These are phyloP conservation scores for Exophiala phaeomuriformis DNA, from an alignment of 2,329 filamentous ascomycete genomes.

Conservation along the genomic window DNA sequence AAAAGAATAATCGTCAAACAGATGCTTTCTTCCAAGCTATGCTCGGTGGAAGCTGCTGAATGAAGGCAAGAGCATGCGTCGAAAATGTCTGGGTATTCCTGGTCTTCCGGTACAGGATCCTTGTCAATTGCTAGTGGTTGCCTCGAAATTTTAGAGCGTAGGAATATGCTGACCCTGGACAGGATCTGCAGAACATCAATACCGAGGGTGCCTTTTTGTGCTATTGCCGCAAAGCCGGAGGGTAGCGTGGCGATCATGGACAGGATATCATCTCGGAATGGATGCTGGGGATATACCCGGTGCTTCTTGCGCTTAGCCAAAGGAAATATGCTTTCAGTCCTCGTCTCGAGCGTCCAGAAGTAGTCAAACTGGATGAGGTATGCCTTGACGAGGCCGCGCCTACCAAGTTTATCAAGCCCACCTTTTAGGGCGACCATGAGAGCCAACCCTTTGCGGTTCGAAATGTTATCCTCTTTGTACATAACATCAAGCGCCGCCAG, in stretches of 20 bases:
- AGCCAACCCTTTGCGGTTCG: slow-evolving; percentile 14
- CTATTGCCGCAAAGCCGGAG: slow-evolving; percentile 9
- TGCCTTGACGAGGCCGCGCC: slow-evolving; percentile 11
- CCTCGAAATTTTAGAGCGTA: slow-evolving; percentile 5
- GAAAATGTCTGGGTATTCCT: slow-evolving; percentile 16
- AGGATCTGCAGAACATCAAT: slow-evolving; percentile 12
- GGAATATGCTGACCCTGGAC: slow-evolving; percentile 13
- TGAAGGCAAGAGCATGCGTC: slow-evolving; percentile 16
- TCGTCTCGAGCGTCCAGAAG: slow-evolving; percentile 18
- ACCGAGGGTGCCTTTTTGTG: slow-evolving; percentile 6
- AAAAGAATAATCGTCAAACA: slow-evolving; percentile 16
- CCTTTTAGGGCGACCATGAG: slow-evolving; percentile 17
- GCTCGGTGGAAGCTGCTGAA: slow-evolving; percentile 12
- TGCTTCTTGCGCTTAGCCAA: slow-evolving; percentile 4
- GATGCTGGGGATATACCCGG: slow-evolving; percentile 11
- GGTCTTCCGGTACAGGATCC: slow-evolving; percentile 6
- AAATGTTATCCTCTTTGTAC: slow-evolving; percentile 6
- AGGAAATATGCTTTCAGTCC: slow-evolving; percentile 7
- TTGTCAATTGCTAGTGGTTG: background rate
- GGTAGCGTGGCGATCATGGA: slow-evolving; percentile 5
- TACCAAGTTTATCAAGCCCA: slow-evolving; percentile 12
- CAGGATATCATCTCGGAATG: slow-evolving; percentile 6
- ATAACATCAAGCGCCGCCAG: slow-evolving; percentile 14
- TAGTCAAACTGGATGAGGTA: slow-evolving; percentile 16
- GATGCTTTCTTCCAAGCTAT: slow-evolving; percentile 18